phyloP scores from a whole-genome alignment of 192 early-diverging fungal species.

The Lobosporangium transversale region DNA sequence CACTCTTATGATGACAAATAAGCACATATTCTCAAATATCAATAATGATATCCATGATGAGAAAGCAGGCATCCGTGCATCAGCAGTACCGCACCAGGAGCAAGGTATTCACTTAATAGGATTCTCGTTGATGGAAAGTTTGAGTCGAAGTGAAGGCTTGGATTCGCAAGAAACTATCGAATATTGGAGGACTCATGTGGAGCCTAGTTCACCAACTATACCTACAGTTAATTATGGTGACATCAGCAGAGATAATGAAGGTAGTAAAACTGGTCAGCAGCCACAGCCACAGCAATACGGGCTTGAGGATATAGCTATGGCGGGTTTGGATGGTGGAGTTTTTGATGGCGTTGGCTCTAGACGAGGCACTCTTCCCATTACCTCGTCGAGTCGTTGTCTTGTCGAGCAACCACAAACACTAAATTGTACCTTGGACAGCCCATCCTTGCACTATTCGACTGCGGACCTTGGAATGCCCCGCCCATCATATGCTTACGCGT shows the following conservation, averaged over 20 bases:
- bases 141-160: conserved; percentile 18
- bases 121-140: neutral
- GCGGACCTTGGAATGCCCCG: conserved; percentile 33
- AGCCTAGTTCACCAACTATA: conserved; percentile 29
- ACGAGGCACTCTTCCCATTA: conserved; percentile 35
- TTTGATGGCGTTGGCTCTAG: conserved; percentile 1
- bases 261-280: neutral
- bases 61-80: too few species aligned
- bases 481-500: conserved; percentile 35
- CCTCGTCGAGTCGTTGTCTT: conserved; percentile 26
- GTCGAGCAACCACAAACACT: too few species aligned
- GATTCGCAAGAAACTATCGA: conserved; percentile 44
- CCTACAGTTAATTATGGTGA: conserved; percentile 14
- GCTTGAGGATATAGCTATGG: conserved; percentile 7
- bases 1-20: too few species aligned
- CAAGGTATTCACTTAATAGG: too few species aligned
- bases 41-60: neutral
- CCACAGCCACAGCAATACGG: neutral
- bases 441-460: neutral
- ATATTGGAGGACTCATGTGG: conserved; percentile 42
- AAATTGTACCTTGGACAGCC: neutral
- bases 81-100: too few species aligned
- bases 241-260: neutral
- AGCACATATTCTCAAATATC: neutral
- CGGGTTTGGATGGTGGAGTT: too few species aligned